A percentile compares a stretch with the other conserved stretches of the same genome.
Evolutionary conservation across 495 filamentous ascomycete species (phyloP).

Genomic region (Xylaria telfairii): DNA sequence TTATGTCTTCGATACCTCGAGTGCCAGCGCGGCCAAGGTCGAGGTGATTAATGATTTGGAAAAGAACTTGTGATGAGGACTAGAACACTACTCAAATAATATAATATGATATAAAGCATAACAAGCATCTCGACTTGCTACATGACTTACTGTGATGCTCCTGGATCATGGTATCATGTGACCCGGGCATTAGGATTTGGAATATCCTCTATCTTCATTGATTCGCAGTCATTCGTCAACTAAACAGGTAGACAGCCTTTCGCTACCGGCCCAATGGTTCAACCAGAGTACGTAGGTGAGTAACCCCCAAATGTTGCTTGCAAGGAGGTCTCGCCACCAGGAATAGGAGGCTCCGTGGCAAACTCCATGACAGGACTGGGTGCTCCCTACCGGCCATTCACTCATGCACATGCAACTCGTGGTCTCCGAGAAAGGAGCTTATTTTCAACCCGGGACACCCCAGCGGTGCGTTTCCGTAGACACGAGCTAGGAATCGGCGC

Average conservation of each 20-base stretch:
- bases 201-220: neutral
- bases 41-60: conserved; percentile 77
- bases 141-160: neutral
- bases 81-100: neutral
- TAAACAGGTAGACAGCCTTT: no score
- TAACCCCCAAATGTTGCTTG: neutral
- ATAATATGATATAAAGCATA: neutral
- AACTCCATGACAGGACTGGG: neutral
- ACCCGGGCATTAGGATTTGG: neutral
- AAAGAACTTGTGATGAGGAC: conserved; percentile 41
- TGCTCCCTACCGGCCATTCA: neutral
- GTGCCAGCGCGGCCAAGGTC: conserved; percentile 76
- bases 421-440: neutral
- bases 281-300: neutral
- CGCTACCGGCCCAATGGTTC: neutral
- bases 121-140: neutral
- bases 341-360: neutral
- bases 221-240: neutral
- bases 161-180: neutral
- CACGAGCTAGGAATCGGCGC: neutral
- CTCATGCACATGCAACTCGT: conserved; percentile 7
- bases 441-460: neutral
- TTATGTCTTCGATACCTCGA: conserved; percentile 78
- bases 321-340: neutral
- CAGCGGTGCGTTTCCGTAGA: neutral